Base-by-base conservation (phyloP, 257 asterid genomes). In the Rubia yunnanensis region DNA sequence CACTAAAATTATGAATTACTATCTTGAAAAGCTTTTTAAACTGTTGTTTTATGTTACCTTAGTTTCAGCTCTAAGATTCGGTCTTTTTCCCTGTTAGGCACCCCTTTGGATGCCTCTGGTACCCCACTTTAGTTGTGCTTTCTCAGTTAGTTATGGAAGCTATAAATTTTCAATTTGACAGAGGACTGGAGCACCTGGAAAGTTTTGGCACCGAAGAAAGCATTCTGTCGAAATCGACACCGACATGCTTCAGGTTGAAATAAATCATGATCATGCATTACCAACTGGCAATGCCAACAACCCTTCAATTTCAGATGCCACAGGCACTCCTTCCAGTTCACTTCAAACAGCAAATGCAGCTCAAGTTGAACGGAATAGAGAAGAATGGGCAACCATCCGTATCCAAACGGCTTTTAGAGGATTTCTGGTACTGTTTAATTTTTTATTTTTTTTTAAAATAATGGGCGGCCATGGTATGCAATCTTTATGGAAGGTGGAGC, bases 331-430 rank as follows among this genome's bases (percentile, higher is more conserved):
- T 71, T 82, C 92, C 64, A 79, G 85, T 71, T 82, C 96, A 65
- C 73, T 70, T 72, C 87, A 79, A 76, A 74, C 76, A 77, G 85
- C 76, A 65, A 83, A 81, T 73, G 69, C 69, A 20, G 69, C 75
- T 76, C 88, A 79, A 67, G 49, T 48, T 77, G 83, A 80, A 53
- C 83, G 69, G 34, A 79, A 54, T 49, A 77, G 81, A 80, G 89
- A 90, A 85, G 95, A 90, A 77, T 80, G 90, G 91, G 98, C 99
- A 66, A 96, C 95, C 26, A 80, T 82, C 72, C 82, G 77, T 64
- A 90, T 94, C 71, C 99, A 94, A 80, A 88, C 96, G 63, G 95
- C 96, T 64, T 94, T 94, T 69, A 88, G 87, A 74, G 95, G 96
- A 73, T 90, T 94, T 79, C 84, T 94, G 96, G 99, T 94, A 83